phyloP scores from a whole-genome alignment of 2,329 filamentous ascomycete genomes.

The Rosellinia necatrix region DNA sequence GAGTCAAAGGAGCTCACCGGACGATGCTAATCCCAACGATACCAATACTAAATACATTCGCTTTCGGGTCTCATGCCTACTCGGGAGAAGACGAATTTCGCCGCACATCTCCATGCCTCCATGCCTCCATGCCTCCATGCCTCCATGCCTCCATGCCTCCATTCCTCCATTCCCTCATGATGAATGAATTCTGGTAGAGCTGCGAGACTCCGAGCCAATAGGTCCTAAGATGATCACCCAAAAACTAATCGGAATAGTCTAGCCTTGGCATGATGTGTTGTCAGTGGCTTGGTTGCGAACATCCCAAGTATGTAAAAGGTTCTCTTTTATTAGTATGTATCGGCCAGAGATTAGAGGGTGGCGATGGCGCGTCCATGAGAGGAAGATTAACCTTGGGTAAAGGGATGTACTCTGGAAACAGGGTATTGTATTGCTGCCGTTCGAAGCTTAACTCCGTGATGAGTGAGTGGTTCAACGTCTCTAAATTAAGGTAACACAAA shows the following conservation, averaged over 20 bases:
- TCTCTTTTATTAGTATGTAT: constrained; percentile 4
- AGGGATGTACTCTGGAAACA: too few relatives aligned
- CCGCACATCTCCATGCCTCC: too few relatives aligned
- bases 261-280: not conserved
- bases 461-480: not conserved
- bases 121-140: too few relatives aligned
- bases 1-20: too few relatives aligned
- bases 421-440: not conserved
- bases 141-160: too few relatives aligned
- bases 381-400: too few relatives aligned
- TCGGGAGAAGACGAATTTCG: not conserved
- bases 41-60: not conserved
- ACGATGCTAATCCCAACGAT: too few relatives aligned
- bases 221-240: not conserved
- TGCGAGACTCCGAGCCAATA: not conserved
- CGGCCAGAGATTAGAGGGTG: not conserved
- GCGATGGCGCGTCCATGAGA: not conserved
- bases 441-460: not conserved
- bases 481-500: not conserved
- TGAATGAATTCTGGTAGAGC: too few relatives aligned
- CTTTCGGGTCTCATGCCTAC: not conserved
- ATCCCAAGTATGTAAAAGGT: not conserved
- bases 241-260: not conserved
- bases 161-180: too few relatives aligned
- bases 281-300: not conserved